These are phyloP conservation scores for Blastocystis sp. DNA, from an alignment of 352 stramenopile genomes.

Conservation along the genomic window DNA sequence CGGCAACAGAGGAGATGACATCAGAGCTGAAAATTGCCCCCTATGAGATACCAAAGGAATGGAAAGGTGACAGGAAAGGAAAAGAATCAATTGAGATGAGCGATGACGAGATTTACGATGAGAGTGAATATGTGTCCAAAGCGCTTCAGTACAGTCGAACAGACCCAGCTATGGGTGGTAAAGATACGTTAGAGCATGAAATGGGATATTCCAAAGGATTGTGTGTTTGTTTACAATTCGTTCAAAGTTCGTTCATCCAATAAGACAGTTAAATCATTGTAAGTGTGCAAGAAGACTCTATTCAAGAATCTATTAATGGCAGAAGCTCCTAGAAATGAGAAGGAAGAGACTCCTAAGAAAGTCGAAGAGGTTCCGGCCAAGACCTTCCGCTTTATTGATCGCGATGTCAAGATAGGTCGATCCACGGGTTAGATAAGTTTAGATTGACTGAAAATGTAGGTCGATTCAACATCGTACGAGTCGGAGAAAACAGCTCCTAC, in stretches of 20 bases:
- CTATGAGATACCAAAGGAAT: no score
- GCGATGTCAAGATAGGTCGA: neutral
- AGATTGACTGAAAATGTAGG: constrained; percentile 15
- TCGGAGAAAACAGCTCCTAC: constrained; percentile 62
- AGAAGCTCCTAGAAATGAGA: no score
- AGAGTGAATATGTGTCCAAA: neutral
- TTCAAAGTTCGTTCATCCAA: neutral
- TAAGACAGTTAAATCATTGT: neutral
- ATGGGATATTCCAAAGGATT: constrained; percentile 11
- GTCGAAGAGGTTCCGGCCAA: no score
- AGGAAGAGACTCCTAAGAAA: no score
- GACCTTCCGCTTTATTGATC: constrained; percentile 45
- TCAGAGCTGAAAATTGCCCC: neutral
- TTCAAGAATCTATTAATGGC: no score
- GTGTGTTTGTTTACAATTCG: neutral
- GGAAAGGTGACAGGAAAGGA: neutral
- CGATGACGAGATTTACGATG: constrained; percentile 22
- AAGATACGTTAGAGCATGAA: neutral
- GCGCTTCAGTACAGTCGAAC: neutral
- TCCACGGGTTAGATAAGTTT: neutral
- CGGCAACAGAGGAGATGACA: neutral
- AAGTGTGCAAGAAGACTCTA: no score
- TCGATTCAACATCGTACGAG: constrained; percentile 47
- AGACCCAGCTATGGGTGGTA: neutral
- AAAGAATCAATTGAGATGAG: neutral